Conservation (phyloP, 2,329 filamentous ascomycete genomes). For the Dothistroma septosporum region DNA sequence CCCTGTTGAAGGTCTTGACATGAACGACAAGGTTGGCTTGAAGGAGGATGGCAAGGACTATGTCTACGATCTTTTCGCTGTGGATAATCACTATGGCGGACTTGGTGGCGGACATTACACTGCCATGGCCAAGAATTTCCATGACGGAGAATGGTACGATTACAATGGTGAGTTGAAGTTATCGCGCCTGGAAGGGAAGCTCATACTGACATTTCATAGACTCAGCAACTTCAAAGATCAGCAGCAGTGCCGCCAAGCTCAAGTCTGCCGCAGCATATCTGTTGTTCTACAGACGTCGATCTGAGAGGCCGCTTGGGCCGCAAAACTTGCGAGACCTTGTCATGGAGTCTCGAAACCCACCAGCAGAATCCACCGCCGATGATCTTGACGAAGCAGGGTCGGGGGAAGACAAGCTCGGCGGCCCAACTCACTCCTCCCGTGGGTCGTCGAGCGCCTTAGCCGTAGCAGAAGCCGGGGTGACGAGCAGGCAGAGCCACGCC, state of each 20-base stretch:
- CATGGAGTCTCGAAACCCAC: slow-evolving; percentile 56
- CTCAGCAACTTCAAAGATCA: slow-evolving; percentile 42
- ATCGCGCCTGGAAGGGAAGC: slow-evolving; percentile 2
- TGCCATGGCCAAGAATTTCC: slow-evolving; percentile 87
- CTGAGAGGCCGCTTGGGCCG: slow-evolving; percentile 72
- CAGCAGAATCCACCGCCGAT: slow-evolving; percentile 42
- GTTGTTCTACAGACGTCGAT: slow-evolving; percentile 89
- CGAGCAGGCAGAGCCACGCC: slow-evolving; percentile 15
- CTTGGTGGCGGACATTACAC: slow-evolving; percentile 96
- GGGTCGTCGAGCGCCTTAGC: slow-evolving; percentile 88
- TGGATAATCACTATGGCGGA: slow-evolving; percentile 93
- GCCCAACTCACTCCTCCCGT: slow-evolving; percentile 62
- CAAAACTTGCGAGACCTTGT: slow-evolving; percentile 68
- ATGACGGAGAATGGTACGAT: slow-evolving; percentile 86
- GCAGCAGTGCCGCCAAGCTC: slow-evolving; percentile 14
- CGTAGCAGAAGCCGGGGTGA: slow-evolving; percentile 56
- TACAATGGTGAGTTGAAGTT: slow-evolving; percentile 76
- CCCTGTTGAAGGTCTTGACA: slow-evolving; percentile 79
- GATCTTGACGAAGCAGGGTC: slow-evolving; percentile 45
- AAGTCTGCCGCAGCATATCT: slow-evolving; percentile 75
- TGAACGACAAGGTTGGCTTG: slow-evolving; percentile 73
- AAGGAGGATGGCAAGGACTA: slow-evolving; percentile 76
- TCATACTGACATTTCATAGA: slow-evolving; percentile 57
- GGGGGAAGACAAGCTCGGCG: slow-evolving; percentile 87
- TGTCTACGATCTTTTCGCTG: slow-evolving; percentile 88